These are phyloP conservation scores for Eucalyptus brandiana DNA, from an alignment of 345 rosid genomes.

Conservation along the genomic window DNA sequence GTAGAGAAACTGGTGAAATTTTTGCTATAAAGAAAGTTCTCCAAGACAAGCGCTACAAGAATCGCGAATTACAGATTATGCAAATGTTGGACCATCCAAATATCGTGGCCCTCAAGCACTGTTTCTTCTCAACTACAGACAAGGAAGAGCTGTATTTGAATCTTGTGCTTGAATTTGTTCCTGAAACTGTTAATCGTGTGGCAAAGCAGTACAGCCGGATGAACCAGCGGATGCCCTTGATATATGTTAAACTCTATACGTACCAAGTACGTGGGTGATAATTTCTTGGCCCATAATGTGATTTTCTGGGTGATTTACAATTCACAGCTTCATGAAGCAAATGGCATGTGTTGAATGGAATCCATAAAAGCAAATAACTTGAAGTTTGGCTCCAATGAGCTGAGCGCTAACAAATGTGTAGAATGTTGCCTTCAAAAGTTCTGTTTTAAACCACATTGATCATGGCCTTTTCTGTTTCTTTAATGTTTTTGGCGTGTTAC, in stretches of 20 bases:
- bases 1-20: conserved; percentile 89
- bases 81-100: conserved; percentile 91
- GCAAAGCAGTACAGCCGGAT: conserved; percentile 76
- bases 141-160: conserved; percentile 93
- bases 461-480: not conserved
- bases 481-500: not conserved
- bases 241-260: conserved; percentile 87
- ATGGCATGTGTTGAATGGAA: not conserved
- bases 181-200: conserved; percentile 78
- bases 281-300: not conserved
- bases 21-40: conserved; percentile 98
- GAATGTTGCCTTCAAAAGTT: not conserved
- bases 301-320: not conserved
- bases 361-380: not conserved
- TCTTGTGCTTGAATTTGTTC: conserved; percentile 94
- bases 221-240: conserved; percentile 81
- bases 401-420: not conserved
- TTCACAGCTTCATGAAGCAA: not conserved
- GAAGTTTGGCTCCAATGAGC: not conserved
- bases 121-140: conserved; percentile 90
- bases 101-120: conserved; percentile 75
- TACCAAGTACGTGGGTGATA: conserved; percentile 51
- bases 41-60: conserved; percentile 96
- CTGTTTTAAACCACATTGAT: not conserved
- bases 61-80: conserved; percentile 91